phyloP scores from a whole-genome alignment of 2,329 filamentous ascomycete species.

The Arthrocladium fulminans region DNA sequence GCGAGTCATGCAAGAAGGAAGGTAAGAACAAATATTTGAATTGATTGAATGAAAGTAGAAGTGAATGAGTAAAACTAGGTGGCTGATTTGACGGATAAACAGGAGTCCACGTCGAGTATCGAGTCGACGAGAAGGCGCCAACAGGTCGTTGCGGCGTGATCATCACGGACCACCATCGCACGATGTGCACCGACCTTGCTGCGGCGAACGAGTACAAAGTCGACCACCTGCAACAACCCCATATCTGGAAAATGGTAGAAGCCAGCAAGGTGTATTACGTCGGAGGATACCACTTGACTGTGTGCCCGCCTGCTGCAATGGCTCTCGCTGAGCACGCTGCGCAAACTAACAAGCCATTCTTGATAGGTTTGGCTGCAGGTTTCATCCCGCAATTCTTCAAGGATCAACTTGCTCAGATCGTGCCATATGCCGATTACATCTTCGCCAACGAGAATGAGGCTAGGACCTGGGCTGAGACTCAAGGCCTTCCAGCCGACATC shows the following conservation, averaged over 20 bases:
- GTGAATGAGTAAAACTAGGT: constrained; percentile 5
- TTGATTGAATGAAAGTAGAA: no score
- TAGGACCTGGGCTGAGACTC: constrained; percentile 72
- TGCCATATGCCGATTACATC: constrained; percentile 93
- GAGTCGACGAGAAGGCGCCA: constrained; percentile 70
- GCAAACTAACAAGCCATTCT: constrained; percentile 76
- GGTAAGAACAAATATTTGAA: constrained; percentile 48
- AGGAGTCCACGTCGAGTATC: constrained; percentile 71
- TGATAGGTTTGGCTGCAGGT: constrained; percentile 85
- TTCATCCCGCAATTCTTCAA: constrained; percentile 99
- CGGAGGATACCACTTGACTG: constrained; percentile 94
- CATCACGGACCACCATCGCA: constrained; percentile 93
- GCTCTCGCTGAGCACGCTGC: constrained; percentile 86
- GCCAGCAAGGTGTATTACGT: constrained; percentile 84
- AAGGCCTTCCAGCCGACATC: constrained; percentile 60
- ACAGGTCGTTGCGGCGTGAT: constrained; percentile 94
- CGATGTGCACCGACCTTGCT: constrained; percentile 87
- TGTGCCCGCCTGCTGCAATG: constrained; percentile 82
- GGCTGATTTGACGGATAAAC: not conserved
- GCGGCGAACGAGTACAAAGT: constrained; percentile 96
- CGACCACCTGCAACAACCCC: constrained; percentile 80
- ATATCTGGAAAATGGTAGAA: constrained; percentile 88
- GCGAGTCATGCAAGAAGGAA: constrained; percentile 74
- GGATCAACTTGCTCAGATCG: constrained; percentile 75
- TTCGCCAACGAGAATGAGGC: constrained; percentile 98